phyloP scores from a whole-genome alignment of 192 early-diverging fungal species.

The Phlyctochytrium planicorne region DNA sequence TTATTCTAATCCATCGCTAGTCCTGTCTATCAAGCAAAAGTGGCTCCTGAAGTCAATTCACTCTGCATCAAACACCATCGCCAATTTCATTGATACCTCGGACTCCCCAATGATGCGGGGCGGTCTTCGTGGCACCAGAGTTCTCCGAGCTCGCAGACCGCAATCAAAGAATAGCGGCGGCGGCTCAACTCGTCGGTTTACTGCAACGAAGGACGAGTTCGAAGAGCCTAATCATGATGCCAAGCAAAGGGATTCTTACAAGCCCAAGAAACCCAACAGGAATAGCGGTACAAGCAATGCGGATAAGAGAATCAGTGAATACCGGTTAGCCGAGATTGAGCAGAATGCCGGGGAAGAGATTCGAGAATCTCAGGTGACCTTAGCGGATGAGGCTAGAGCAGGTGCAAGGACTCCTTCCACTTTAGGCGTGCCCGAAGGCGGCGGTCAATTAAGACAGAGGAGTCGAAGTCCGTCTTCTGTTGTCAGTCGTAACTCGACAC shows the following conservation, averaged over 20 bases:
- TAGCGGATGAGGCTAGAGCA: conserved; percentile 10
- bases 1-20: conserved; percentile 9
- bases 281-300: no score
- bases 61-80: conserved; percentile 39
- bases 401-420: conserved; percentile 9
- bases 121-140: neutral
- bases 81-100: conserved; percentile 38
- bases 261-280: no score
- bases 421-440: conserved; percentile 7
- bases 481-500: neutral
- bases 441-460: conserved; percentile 11
- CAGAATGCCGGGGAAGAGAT: no score
- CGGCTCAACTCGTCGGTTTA: no score
- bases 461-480: conserved; percentile 7
- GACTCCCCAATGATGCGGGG: neutral
- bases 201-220: no score
- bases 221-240: no score
- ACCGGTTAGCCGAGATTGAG: no score
- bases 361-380: no score
- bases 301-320: no score
- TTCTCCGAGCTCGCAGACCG: neutral
- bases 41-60: conserved; percentile 48
- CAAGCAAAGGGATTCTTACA: no score
- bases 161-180: neutral
- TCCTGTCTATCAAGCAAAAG: conserved; percentile 41